phyloP scores from a whole-genome alignment of 1,284 basidiomycete genomes.

The Cutaneotrichosporon sp. region DNA sequence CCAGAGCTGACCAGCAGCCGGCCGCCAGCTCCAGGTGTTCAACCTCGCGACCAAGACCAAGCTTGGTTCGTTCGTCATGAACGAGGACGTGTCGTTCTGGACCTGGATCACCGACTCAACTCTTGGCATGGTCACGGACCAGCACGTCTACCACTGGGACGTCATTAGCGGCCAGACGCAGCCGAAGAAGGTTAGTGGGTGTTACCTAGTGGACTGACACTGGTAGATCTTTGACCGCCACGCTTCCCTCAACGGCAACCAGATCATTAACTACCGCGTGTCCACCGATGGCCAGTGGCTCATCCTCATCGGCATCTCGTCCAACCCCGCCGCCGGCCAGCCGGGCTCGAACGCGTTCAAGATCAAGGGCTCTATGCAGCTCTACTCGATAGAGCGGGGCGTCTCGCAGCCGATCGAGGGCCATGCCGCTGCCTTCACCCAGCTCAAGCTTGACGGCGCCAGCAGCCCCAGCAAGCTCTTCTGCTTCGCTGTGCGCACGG shows the following conservation, averaged over 20 bases:
- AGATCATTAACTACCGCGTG: slow-evolving; percentile 98
- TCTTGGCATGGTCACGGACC: slow-evolving; percentile 93
- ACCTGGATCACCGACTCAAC: slow-evolving; percentile 93
- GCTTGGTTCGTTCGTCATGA: slow-evolving; percentile 92
- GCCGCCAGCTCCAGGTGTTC: slow-evolving; percentile 94
- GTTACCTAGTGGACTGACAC: slow-evolving; percentile 43
- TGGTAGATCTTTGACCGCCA: slow-evolving; percentile 84
- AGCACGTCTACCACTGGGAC: slow-evolving; percentile 92
- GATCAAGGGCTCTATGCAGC: slow-evolving; percentile 94
- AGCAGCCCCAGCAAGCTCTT: slow-evolving; percentile 86
- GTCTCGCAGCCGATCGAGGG: slow-evolving; percentile 99
- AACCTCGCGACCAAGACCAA: slow-evolving; percentile 97
- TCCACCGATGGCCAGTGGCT: slow-evolving; percentile 96
- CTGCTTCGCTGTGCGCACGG: slow-evolving; percentile 91
- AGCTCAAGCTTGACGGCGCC: slow-evolving; percentile 84
- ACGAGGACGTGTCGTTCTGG: slow-evolving; percentile 97
- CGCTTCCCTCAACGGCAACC: slow-evolving; percentile 85
- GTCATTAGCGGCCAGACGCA: slow-evolving; percentile 54
- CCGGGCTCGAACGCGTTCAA: slow-evolving; percentile 89
- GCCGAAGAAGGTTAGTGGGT: slow-evolving; percentile 38
- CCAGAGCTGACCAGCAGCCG: slow-evolving; percentile 60
- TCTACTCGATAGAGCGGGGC: slow-evolving; percentile 75
- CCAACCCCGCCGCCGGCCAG: slow-evolving; percentile 69
- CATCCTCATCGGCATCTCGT: slow-evolving; percentile 92
- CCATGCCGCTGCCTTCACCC: slow-evolving; percentile 94